Base-by-base conservation (phyloP, 176 grass and related monocot species). In the Dactylis glomerata region DNA sequence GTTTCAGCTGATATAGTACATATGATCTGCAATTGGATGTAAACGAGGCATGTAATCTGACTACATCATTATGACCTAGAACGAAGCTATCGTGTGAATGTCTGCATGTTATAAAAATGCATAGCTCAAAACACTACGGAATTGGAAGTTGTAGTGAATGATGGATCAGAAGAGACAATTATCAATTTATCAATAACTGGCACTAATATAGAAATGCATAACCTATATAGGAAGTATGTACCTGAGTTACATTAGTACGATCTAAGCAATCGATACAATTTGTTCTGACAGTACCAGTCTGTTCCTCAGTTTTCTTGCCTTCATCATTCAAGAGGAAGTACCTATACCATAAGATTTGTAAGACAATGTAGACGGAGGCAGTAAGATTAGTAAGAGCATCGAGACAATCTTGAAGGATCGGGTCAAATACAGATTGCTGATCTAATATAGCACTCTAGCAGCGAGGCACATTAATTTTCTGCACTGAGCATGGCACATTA, bases 241-340 rank as follows among this genome's bases (percentile, higher is more conserved):
- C 96, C 96, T 99, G 96, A 83, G 96, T 99, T 37, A 99, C 96
- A 91, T 99, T 99, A 38, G 96, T 99, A 55, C 96, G 96, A 88
- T 99, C 93, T 79, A 99, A 89, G 88, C 96, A 99, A 68, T 99
- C 96, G 20, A 99, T 77, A 89, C 96, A 99, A 52, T 99, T 99
- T 59, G 91, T 99, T 96, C 96, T 94, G 40, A 92, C 75, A 73
- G 86, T 75, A 9, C 96, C 93, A 69, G 96, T 92, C 77, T 99
- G 96, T 72, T 81, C 89, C 24, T 67, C 82, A 51, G 91, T 75
- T 96, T 84, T 96, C 75, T 96, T 88, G 19, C 84, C 88, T 89
- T 96, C 83, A 62, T 90, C 86, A 81, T 99, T 94, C 73, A 83
- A 46, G 55, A 99, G 81, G 76, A 89, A 99, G 84, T 99, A 99